Percentiles rank a stretch among this genome's conserved stretches.
Evolutionary conservation across 2,329 filamentous ascomycete species (phyloP).

Genomic region (Pseudocercospora cruenta): DNA sequence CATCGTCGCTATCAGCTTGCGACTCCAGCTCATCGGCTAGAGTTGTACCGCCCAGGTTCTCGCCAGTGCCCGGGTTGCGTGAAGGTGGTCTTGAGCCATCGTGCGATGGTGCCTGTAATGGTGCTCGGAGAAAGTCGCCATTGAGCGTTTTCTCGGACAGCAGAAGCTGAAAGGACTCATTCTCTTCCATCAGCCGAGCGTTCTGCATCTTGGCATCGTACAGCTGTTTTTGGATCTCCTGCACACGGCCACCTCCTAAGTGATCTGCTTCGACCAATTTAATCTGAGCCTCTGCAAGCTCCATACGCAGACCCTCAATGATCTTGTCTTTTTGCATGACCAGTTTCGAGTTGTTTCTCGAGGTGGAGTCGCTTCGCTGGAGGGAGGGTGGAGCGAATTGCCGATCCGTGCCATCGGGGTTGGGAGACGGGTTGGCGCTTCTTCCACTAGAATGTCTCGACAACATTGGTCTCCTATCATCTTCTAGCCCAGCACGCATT

Average conservation of each 20-base stretch:
- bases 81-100: conserved; percentile 60
- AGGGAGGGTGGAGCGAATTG: conserved; percentile 83
- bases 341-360: conserved; percentile 75
- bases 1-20: conserved; percentile 56
- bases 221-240: conserved; percentile 86
- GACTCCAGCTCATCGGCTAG: conserved; percentile 89
- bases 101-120: conserved; percentile 25
- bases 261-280: conserved; percentile 95
- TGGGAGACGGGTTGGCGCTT: conserved; percentile 57
- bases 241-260: conserved; percentile 81
- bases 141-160: conserved; percentile 94
- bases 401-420: conserved; percentile 57
- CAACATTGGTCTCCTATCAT: conserved; percentile 58
- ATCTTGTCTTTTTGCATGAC: conserved; percentile 94
- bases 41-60: conserved; percentile 54
- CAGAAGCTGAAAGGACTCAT: conserved; percentile 95
- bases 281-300: conserved; percentile 92
- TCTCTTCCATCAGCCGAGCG: conserved; percentile 95
- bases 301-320: conserved; percentile 87
- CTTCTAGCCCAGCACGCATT: conserved; percentile 54
- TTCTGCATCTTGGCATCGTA: conserved; percentile 95
- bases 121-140: conserved; percentile 65
- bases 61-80: conserved; percentile 34
- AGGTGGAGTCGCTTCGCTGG: conserved; percentile 76
- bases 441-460: conserved; percentile 36